Conservation (phyloP, 2,329 filamentous ascomycete genomes). For the Diaporthe citriasiana region DNA sequence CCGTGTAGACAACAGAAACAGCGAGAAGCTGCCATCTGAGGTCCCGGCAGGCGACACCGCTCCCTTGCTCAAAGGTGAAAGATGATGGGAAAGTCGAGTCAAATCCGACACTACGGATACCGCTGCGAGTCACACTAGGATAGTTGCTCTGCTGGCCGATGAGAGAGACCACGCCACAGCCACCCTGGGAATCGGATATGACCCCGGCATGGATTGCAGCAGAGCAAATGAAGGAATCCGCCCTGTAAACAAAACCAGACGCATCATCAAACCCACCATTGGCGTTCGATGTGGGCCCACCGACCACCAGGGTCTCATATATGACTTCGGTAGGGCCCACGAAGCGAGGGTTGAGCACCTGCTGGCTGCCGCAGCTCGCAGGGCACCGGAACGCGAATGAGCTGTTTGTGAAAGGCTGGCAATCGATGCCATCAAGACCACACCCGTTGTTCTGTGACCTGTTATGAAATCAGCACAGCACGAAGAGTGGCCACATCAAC, state of each 20-base stretch:
- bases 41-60: constrained; percentile 60
- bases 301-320: constrained; percentile 39
- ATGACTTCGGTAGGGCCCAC: constrained; percentile 40
- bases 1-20: constrained; percentile 76
- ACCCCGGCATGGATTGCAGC: constrained; percentile 40
- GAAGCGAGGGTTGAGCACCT: constrained; percentile 39
- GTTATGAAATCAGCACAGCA: constrained; percentile 23
- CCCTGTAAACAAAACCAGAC: constrained; percentile 35
- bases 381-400: constrained; percentile 41
- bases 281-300: constrained; percentile 32
- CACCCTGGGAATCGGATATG: constrained; percentile 34
- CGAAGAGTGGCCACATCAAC: too few species aligned
- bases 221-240: constrained; percentile 41
- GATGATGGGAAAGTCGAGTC: constrained; percentile 80
- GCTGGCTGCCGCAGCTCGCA: constrained; percentile 37
- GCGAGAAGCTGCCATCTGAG: constrained; percentile 72
- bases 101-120: constrained; percentile 75
- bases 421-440: constrained; percentile 38
- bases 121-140: constrained; percentile 63
- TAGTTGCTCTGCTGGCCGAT: constrained; percentile 38
- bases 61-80: constrained; percentile 71
- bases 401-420: constrained; percentile 38
- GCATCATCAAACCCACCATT: constrained; percentile 2
- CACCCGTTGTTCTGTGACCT: constrained; percentile 39
- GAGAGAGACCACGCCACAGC: constrained; percentile 39